Base-by-base conservation (phyloP, 352 stramenopile species). In the Phytophthora europaea region DNA sequence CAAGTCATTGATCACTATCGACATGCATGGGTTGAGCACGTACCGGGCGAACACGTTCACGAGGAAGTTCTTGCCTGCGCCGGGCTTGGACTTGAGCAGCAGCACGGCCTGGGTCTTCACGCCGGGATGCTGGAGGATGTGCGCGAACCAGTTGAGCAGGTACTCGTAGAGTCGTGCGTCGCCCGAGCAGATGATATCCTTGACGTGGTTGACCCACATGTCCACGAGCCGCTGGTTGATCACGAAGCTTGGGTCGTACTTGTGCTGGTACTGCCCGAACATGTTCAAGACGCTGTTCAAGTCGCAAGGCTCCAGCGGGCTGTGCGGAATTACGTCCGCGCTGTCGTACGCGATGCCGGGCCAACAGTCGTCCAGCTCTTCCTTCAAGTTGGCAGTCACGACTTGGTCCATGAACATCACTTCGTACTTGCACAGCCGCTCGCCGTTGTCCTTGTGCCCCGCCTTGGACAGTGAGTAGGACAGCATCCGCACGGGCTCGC, bases 61-160 rank as follows among this genome's bases (percentile, higher is more conserved):
- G n/a, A n/a, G n/a, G n/a, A n/a, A n/a, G n/a, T n/a, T n/a, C n/a
- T n/a, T n/a, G n/a, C n/a, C n/a, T n/a, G n/a, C n/a, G n/a, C n/a
- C n/a, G n/a, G n/a, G n/a, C n/a, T n/a, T n/a, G n/a, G 47, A 53
- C 47, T 31, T 53, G 47, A 53, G 12, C 6, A 53, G 47, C 47
- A n/a, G 47, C 15, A 53, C n/a, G n/a, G 47, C 12, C 4, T 16
- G 0, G 0, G 47, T 31, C 47, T 53, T 53, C n/a, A 18, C 15
- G 47, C 28, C 1, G 18, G 47, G 47, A 5, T 28, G 12, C 47
- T 53, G 47, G 0, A 53, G 47, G n/a, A 53, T 23, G 20, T 53
- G 47, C 1, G 47, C 47, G 20, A 53, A 28, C 12, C 20, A 53
- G 9, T 53, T 53, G n/a, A 53, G n/a, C 18, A 53, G 9, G 47